These are phyloP conservation scores for Beauveria medogensis DNA, from an alignment of 2,329 filamentous ascomycete genomes.

Conservation along the genomic window DNA sequence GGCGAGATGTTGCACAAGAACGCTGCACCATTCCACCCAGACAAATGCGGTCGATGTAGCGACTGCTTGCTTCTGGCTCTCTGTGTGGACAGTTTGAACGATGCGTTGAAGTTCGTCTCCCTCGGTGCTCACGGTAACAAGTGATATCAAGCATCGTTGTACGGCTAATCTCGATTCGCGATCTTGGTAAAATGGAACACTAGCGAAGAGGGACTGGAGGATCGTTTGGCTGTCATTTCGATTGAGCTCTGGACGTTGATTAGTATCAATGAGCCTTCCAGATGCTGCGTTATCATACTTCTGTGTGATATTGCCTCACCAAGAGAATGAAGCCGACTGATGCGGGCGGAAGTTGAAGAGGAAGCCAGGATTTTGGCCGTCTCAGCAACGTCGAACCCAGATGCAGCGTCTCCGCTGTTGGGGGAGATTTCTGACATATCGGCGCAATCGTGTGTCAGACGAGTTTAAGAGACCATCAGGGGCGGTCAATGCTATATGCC, in stretches of 20 bases:
- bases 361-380: constrained; percentile 46
- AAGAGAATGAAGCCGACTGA: constrained; percentile 45
- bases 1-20: constrained; percentile 66
- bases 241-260: constrained; percentile 33
- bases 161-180: constrained; percentile 75
- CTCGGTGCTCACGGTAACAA: constrained; percentile 52
- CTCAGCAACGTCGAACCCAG: constrained; percentile 41
- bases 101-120: constrained; percentile 53
- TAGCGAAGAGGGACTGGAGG: constrained; percentile 72
- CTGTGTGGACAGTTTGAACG: constrained; percentile 57
- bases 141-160: constrained; percentile 65
- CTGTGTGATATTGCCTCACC: constrained; percentile 49
- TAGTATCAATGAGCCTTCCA: neutral
- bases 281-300: constrained; percentile 31
- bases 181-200: constrained; percentile 81
- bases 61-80: constrained; percentile 69
- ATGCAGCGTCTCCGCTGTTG: constrained; percentile 36
- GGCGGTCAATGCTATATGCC: constrained; percentile 1
- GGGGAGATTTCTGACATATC: constrained; percentile 28
- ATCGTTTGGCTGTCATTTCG: constrained; percentile 44
- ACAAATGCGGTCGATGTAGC: constrained; percentile 78
- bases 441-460: constrained; percentile 8
- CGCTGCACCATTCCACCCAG: constrained; percentile 79
- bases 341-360: constrained; percentile 52
- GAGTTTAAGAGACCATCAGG: constrained; percentile 7